These are phyloP conservation scores for Rubia yunnanensis DNA, from an alignment of 257 asterid species.

Conservation along the genomic window DNA sequence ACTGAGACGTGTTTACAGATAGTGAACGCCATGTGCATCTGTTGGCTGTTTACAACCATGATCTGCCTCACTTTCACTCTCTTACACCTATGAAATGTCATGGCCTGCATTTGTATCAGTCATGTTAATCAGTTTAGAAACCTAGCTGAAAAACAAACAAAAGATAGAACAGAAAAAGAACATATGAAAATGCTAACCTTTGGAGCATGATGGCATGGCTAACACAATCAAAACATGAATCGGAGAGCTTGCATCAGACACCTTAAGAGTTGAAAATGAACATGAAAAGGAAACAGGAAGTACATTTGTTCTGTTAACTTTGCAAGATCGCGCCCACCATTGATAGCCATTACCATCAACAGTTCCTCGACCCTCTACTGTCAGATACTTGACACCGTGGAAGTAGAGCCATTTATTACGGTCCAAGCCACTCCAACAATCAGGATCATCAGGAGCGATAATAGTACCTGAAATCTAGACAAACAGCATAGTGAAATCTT, in stretches of 20 bases:
- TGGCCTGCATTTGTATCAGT: conserved; percentile 41
- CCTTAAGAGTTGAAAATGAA: not conserved
- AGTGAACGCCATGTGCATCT: conserved; percentile 67
- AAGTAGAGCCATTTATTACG: conserved; percentile 77
- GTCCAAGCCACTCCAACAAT: conserved; percentile 48
- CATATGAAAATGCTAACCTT: conserved; percentile 46
- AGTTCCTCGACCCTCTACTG: conserved; percentile 63
- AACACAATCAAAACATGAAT: conserved; percentile 28
- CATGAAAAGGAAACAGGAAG: conserved; percentile 1
- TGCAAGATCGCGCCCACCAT: conserved; percentile 97
- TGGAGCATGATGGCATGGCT: conserved; percentile 86
- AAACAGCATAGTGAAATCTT: conserved; percentile 1
- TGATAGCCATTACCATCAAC: conserved; percentile 60
- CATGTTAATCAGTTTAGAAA: not conserved
- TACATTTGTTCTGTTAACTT: conserved; percentile 62
- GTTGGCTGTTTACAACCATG: conserved; percentile 40
- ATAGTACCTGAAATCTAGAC: conserved; percentile 58
- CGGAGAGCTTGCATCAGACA: conserved; percentile 11
- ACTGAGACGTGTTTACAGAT: conserved; percentile 32
- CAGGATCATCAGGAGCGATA: conserved; percentile 62
- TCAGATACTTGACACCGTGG: conserved; percentile 46
- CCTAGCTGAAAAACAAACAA: not conserved
- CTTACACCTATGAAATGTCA: conserved; percentile 67
- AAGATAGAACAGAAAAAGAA: not conserved
- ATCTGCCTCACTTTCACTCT: conserved; percentile 53